These are phyloP conservation scores for Trametes villosa DNA, from an alignment of 768 basidiomycete species.

Conservation along the genomic window DNA sequence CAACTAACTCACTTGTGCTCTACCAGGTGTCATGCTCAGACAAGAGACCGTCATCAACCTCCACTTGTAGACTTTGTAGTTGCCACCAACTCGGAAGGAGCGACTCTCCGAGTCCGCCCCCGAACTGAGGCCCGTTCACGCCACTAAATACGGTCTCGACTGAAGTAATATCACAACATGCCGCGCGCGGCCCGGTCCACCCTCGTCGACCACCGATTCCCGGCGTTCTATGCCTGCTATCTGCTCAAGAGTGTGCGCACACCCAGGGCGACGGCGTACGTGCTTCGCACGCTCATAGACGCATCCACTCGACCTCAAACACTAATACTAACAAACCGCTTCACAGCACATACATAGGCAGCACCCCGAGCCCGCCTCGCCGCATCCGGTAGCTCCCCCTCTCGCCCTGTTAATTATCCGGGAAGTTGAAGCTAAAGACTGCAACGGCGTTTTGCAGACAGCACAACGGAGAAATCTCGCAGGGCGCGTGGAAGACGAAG, in stretches of 20 bases:
- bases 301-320: neutral
- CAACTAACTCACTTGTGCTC: no score
- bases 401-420: neutral
- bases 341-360: conserved; percentile 74
- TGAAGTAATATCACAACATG: conserved; percentile 2
- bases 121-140: no score
- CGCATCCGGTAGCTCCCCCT: conserved; percentile 54
- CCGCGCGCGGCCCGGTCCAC: conserved; percentile 27
- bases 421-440: neutral
- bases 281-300: neutral
- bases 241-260: conserved; percentile 70
- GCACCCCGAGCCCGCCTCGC: conserved; percentile 67
- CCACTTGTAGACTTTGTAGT: no score
- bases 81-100: no score
- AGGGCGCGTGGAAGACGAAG: conserved; percentile 72
- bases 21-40: no score
- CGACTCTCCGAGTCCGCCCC: no score
- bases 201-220: conserved; percentile 47
- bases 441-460: conserved; percentile 47
- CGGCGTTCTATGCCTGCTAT: conserved; percentile 83
- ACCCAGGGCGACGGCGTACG: conserved; percentile 50
- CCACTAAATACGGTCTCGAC: no score
- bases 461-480: conserved; percentile 77
- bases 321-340: neutral
- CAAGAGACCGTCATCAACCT: no score